phyloP scores from a whole-genome alignment of 148 eudicot species.

The Vaccinium vitisidaea region DNA sequence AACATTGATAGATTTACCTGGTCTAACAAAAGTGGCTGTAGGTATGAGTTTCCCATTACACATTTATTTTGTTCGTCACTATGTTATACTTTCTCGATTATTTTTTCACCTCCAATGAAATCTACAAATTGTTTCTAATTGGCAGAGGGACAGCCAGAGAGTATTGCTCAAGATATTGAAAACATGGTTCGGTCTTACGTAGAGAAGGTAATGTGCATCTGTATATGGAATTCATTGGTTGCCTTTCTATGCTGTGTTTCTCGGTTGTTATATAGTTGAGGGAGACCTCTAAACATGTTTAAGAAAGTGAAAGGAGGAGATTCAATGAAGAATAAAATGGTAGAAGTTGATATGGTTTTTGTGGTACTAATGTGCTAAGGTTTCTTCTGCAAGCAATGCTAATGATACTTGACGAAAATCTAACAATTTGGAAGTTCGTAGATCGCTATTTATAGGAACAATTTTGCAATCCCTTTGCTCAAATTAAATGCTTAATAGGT shows the following conservation, averaged over 20 bases:
- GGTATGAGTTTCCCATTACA: constrained; percentile 34
- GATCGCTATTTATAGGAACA: not conserved
- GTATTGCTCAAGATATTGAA: constrained; percentile 73
- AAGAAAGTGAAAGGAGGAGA: not conserved
- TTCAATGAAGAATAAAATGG: not conserved
- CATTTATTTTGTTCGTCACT: not conserved
- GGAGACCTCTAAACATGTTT: not conserved
- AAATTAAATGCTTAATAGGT: not conserved
- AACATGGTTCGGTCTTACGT: constrained; percentile 68
- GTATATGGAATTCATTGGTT: not conserved
- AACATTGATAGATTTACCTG: constrained; percentile 70
- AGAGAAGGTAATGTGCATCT: constrained; percentile 55
- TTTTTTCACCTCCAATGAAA: not conserved
- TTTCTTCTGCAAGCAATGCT: constrained; percentile 4
- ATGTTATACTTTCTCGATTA: not conserved
- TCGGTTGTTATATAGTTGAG: not conserved
- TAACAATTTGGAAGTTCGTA: not conserved
- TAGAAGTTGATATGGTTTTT: not conserved
- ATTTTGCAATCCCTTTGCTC: not conserved
- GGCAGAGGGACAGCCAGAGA: constrained; percentile 83
- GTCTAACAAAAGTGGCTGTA: constrained; percentile 67
- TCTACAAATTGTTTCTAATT: constrained; percentile 15
- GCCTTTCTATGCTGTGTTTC: not conserved
- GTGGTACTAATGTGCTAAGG: not conserved
- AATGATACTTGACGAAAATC: not conserved